Base-by-base conservation (phyloP, 1,139 yeast genomes). In the Starmera stellimalicola region DNA sequence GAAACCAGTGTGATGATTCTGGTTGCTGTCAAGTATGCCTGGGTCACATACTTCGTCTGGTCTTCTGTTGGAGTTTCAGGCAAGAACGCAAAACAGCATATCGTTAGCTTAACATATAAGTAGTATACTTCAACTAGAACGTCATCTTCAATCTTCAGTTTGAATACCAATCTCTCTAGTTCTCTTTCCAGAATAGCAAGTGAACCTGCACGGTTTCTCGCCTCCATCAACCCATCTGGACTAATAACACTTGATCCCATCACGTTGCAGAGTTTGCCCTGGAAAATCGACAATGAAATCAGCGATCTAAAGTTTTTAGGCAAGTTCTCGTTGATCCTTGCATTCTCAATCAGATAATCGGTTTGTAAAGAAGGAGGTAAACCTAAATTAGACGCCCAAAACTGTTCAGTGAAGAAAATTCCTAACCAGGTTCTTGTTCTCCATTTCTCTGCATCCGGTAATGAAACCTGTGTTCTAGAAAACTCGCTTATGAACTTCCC, bases 371-470 rank as follows among this genome's bases (percentile, higher is more conserved):
- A 77, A 2, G 95, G 91, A 1, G 96, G 96, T 33, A 88, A 62
- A 1, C 96, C 96, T 35, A 87, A 60, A 29, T 78, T 75, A 12
- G 94, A 82, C 11, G 94, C 80, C 94, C 95, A 84, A 50, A 87
- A 82, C 45, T 85, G 94, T 52, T 87, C 95, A 37, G 84, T 70
- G 51, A 87, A 81, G 54, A 83, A 88, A 4, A 84, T 79, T 0
- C 93, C 87, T 24, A 85, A 62, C 96, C 96, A 88, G 1, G 95
- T 76, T 44, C 95, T 66, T 1, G 96, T 85, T 54, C 97, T 69
- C 96, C 96, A 88, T 52, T 78, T 78, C 46, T 85, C 95, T 4
- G 95, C 91, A 56, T 87, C 87, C 0, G 94, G 93, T 52, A 87
- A 65, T 27, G 84, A 73, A 4, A 83, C 93, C 53, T 88, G 97